Conservation (phyloP, 108 stramenopile genomes). For the Schizochytrium sp. region DNA sequence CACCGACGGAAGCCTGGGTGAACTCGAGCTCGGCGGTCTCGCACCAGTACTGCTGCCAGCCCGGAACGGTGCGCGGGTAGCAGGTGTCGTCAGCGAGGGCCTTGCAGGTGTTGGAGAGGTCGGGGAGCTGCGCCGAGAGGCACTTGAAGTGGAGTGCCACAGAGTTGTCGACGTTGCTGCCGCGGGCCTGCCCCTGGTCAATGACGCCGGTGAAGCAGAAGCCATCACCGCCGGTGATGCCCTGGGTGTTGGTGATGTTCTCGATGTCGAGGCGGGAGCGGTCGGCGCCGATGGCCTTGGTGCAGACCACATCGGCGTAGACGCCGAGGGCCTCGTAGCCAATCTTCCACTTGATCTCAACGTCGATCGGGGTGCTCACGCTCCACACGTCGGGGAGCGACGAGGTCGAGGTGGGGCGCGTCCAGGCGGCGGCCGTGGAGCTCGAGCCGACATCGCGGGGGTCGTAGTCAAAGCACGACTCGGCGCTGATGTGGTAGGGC, state of each 20-base stretch:
- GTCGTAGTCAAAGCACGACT: background rate
- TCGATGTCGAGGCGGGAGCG: background rate
- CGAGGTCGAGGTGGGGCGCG: background rate
- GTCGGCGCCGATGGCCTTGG: background rate
- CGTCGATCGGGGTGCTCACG: background rate
- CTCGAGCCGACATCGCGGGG: background rate
- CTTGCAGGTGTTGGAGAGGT: background rate
- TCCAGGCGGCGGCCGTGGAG: background rate
- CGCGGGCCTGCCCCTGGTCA: no score
- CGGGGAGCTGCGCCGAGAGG: background rate
- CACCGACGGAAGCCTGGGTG: background rate
- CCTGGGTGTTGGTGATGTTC: background rate
- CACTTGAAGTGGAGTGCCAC: background rate
- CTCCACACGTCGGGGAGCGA: background rate
- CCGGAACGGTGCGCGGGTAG: background rate
- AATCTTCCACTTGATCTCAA: background rate
- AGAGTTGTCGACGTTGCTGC: background rate
- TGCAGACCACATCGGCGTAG: background rate
- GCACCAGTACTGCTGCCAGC: slow-evolving; percentile 2
- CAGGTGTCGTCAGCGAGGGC: background rate
- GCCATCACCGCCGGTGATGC: background rate
- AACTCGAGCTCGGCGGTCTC: background rate
- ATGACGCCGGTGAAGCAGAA: background rate
- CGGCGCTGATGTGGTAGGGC: background rate
- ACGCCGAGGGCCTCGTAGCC: background rate